Base-by-base conservation (phyloP, 768 basidiomycete genomes). In the Rhizopogon sp. region DNA sequence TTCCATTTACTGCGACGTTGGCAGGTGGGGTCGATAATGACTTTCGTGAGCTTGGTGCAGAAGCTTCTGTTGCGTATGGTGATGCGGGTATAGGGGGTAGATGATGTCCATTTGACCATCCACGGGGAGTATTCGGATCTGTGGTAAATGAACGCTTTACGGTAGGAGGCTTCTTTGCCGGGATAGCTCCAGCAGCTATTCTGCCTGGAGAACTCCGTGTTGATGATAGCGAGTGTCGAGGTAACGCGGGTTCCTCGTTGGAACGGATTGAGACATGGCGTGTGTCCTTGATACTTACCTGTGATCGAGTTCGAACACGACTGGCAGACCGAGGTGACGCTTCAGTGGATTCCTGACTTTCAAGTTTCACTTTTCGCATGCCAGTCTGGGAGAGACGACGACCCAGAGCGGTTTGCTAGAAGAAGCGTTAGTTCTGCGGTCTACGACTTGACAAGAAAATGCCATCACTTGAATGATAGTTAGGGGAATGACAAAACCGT, bases 401-500 rank as follows among this genome's bases (percentile, higher is more conserved):
- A 43, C 84, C 84, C 5, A 88, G 74, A 0, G 88, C 79, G 9
- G 86, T 88, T 66, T 88, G 87, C 87, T 89, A 35, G 14, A 25
- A 22, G 13, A 25, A 1, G 14, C 5, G 14, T 49, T 6, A 49
- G 47, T 37, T 37, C 40, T 39, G 51, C 20, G 39, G 52, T 33
- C 40, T 17, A 39, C 5, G 49, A 50, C 39, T 52, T 44, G 13
- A 52, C 31, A 29, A 41, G 31, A 47, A 5, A 47, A 5, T n/a
- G 43, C 25, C 62, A 74, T 63, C 62, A 84, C 91, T 79, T 96
- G 93, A 16, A 96, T 84, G 60, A 93, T 82, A 11, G 87, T 87
- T 50, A 98, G 75, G 37, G 94, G 94, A 57, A 98, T 96, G 31
- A 98, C 88, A 67, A 97, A 94, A 35, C 85, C 89, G 22, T 78